Conservation (phyloP, 768 basidiomycete genomes). For the Collybia sordida region DNA sequence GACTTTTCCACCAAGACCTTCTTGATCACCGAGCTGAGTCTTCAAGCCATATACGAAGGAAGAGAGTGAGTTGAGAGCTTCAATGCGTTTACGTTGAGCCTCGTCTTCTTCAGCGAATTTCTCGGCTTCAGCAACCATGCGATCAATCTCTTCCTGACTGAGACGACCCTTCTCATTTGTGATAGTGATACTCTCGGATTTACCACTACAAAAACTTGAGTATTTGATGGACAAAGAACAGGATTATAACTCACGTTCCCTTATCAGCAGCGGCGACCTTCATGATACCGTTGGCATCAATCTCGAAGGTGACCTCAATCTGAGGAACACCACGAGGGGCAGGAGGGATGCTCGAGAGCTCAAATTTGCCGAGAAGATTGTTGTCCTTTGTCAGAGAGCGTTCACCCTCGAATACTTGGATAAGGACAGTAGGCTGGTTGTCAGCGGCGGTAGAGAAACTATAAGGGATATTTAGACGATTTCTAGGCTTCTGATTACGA, state of each 20-base stretch:
- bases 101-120: constrained; percentile 75
- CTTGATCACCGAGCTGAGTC: constrained; percentile 80
- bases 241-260: constrained; percentile 66
- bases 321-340: constrained; percentile 97
- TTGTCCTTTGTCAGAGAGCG: constrained; percentile 98
- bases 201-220: constrained; percentile 51
- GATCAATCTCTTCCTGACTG: constrained; percentile 87
- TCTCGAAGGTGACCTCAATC: constrained; percentile 95
- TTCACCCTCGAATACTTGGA: constrained; percentile 98
- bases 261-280: constrained; percentile 92
- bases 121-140: constrained; percentile 94
- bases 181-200: constrained; percentile 89
- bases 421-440: constrained; percentile 93
- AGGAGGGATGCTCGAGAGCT: constrained; percentile 89
- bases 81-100: constrained; percentile 78
- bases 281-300: constrained; percentile 95
- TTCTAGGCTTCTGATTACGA: constrained; percentile 1
- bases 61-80: constrained; percentile 80
- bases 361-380: constrained; percentile 97
- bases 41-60: constrained; percentile 86
- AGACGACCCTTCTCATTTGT: constrained; percentile 96
- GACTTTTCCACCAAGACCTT: constrained; percentile 90
- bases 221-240: background rate
- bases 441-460: constrained; percentile 83
- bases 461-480: constrained; percentile 20